Base-by-base conservation (phyloP, 257 asterid species). In the Henckelia pumila region DNA sequence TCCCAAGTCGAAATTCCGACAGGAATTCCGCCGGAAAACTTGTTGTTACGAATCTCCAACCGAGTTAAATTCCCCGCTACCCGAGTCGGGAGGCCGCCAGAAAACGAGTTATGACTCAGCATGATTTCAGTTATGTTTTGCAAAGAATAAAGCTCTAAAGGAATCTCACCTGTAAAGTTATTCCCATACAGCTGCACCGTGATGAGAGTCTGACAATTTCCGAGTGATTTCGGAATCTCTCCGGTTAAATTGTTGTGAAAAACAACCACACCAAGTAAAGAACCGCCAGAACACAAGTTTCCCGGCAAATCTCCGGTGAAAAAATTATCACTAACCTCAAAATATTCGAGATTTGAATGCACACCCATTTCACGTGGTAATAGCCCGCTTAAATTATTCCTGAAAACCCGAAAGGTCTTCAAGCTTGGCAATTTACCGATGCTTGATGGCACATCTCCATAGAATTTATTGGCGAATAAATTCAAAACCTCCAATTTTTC, bases 281-380 rank as follows among this genome's bases (percentile, higher is more conserved):
- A 73, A 21, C 80, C 73, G 3, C 94, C 80, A 10, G 94, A 78
- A 63, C 98, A 93, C 28, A 93, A 59, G 69, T 86, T 80, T 16
- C 76, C 89, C 35, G 98, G 98, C 58, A 93, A 35, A 32, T 19
- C 79, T 26, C 97, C 98, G 6, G 64, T 81, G 85, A 93, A 86
- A 4, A 55, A 78, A 57, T 93, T 93, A 10, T 80, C 70, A 32
- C 84, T 81, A 68, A 90, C 92, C 71, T 93, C 96, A 32, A 93
- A 79, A 2, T 72, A 74, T 70, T 81, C 85, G 24, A 93, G 96
- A 33, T 60, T 78, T 0, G 95, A 90, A 75, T 82, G 79, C 55
- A 59, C 76, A 55, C 98, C 98, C 62, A 93, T 44, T 19, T 77
- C 85, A 16, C 87, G 86, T 7, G 98, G 98, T 63, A 93, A 62